Evolutionary conservation across 1,284 basidiomycete species (phyloP).

Genomic region (Cutaneotrichosporon cyanovorans): DNA sequence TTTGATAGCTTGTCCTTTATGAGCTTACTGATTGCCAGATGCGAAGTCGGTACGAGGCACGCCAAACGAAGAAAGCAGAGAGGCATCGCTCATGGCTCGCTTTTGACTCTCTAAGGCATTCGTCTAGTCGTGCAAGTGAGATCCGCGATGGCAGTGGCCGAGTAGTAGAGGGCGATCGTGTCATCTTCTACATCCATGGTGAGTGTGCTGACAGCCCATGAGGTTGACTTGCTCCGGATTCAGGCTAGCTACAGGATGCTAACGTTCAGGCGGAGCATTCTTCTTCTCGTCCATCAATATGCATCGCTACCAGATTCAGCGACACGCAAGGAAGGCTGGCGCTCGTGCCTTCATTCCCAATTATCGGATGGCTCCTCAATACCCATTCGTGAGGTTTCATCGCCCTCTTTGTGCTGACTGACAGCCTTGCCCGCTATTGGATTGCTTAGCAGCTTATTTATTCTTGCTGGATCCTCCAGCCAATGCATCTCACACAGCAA

Average conservation of each 20-base stretch:
- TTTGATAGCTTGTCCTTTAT: too few relatives aligned
- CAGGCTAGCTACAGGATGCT: background rate
- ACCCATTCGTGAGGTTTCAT: constrained; percentile 77
- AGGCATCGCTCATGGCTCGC: background rate
- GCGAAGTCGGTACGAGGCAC: constrained; percentile 44
- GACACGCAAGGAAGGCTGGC: constrained; percentile 81
- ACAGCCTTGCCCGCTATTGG: constrained; percentile 49
- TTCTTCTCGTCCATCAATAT: constrained; percentile 41
- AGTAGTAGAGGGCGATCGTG: constrained; percentile 37
- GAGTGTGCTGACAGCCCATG: constrained; percentile 3
- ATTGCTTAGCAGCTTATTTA: constrained; percentile 50
- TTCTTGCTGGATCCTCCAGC: constrained; percentile 63
- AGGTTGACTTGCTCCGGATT: background rate
- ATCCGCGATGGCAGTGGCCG: constrained; percentile 34
- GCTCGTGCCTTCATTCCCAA: constrained; percentile 71
- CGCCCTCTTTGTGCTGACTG: constrained; percentile 22
- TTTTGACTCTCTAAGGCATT: background rate
- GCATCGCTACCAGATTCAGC: constrained; percentile 66
- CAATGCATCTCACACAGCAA: constrained; percentile 59
- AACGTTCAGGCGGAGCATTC: constrained; percentile 39
- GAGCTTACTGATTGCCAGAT: constrained; percentile 30
- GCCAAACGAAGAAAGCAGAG: background rate
- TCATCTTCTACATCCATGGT: constrained; percentile 46
- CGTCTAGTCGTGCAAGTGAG: constrained; percentile 4
- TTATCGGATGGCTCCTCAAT: constrained; percentile 83